Evolutionary conservation across 2,329 filamentous ascomycete species (phyloP).

Genomic region (Penicillium sp.): DNA sequence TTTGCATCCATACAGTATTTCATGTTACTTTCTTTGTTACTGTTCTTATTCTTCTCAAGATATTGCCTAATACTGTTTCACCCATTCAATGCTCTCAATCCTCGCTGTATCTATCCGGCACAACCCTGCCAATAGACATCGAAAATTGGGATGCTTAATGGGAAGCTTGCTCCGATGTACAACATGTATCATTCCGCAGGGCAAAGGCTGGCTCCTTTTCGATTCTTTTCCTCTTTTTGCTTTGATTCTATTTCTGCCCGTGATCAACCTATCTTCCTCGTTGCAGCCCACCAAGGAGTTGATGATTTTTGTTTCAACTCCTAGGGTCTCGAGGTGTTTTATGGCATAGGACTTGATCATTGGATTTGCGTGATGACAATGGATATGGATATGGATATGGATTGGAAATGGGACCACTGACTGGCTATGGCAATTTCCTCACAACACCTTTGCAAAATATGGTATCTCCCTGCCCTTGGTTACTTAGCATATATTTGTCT

Average conservation of each 20-base stretch:
- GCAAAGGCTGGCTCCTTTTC: slow-evolving; percentile 12
- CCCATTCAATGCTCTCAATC: not conserved
- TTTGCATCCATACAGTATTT: slow-evolving; percentile 17
- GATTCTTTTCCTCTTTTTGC: not conserved
- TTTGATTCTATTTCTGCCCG: not conserved
- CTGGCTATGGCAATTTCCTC: too few relatives aligned
- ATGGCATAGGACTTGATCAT: not conserved
- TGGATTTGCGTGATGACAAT: too few relatives aligned
- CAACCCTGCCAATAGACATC: not conserved
- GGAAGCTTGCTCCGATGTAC: slow-evolving; percentile 4
- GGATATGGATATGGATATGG: too few relatives aligned
- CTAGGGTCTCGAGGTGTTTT: not conserved
- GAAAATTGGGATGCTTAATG: not conserved
- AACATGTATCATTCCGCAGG: slow-evolving; percentile 8
- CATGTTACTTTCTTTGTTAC: slow-evolving; percentile 19
- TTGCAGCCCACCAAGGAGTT: not conserved
- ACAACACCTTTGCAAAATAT: too few relatives aligned
- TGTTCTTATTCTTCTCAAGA: slow-evolving; percentile 17
- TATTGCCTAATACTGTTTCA: slow-evolving; percentile 23
- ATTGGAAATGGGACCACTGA: too few relatives aligned
- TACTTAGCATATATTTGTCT: too few relatives aligned
- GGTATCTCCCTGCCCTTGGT: too few relatives aligned
- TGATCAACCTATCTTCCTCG: not conserved
- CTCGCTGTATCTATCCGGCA: not conserved
- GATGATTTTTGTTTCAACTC: not conserved